These are phyloP conservation scores for Saccharomyces hybrid DNA, from an alignment of 1,139 yeast genomes.

Conservation along the genomic window DNA sequence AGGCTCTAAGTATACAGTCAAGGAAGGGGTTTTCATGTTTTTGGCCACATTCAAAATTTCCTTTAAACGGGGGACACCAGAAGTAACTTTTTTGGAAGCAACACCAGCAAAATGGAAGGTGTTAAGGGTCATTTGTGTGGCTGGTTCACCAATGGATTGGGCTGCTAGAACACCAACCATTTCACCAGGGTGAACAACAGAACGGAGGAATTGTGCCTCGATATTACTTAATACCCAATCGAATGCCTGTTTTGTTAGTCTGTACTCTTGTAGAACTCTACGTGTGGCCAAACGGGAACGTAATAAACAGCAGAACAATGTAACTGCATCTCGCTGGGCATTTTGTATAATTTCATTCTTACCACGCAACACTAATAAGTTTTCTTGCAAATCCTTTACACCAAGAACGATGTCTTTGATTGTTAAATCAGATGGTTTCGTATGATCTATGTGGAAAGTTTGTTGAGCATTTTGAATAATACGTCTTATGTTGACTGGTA, in stretches of 20 bases:
- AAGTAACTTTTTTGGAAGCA: conserved; percentile 95
- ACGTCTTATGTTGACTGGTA: conserved; percentile 96
- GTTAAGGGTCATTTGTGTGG: conserved; percentile 97
- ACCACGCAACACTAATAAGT: conserved; percentile 77
- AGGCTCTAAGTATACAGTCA: conserved; percentile 79
- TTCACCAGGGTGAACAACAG: conserved; percentile 96
- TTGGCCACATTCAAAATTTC: conserved; percentile 98
- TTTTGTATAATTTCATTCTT: conserved; percentile 62
- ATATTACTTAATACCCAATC: conserved; percentile 95
- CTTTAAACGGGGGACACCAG: conserved; percentile 99
- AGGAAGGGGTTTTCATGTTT: conserved; percentile 96
- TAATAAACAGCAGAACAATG: conserved; percentile 80
- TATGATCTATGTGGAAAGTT: conserved; percentile 87
- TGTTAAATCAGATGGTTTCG: conserved; percentile 83
- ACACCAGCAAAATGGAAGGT: conserved; percentile 99
- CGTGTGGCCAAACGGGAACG: conserved; percentile 89
- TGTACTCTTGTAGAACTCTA: conserved; percentile 86
- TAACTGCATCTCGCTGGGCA: conserved; percentile 89
- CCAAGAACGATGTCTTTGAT: conserved; percentile 70
- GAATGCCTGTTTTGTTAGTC: conserved; percentile 75
- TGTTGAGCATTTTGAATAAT: conserved; percentile 95
- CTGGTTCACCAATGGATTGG: conserved; percentile 99
- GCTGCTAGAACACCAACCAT: conserved; percentile 99
- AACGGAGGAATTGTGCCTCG: conserved; percentile 85
- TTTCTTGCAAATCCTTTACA: conserved; percentile 62